A percentile compares a stretch with the other conserved stretches of the same genome.
Conservation (phyloP, 768 basidiomycete genomes). For the Pholiota molesta region DNA sequence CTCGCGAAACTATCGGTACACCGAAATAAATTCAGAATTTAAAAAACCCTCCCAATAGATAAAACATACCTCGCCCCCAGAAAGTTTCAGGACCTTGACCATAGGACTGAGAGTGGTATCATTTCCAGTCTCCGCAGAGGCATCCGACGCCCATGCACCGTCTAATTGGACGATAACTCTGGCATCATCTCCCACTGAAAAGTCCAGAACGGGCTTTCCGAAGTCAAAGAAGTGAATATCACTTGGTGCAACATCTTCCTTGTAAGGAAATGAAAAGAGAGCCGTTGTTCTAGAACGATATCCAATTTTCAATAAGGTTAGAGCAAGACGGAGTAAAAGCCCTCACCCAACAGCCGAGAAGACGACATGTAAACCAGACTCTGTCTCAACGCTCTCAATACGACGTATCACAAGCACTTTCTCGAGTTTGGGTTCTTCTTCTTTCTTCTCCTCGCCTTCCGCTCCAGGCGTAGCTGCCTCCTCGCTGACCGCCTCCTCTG, state of each 20-base stretch:
- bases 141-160: slow-evolving; percentile 35
- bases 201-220: slow-evolving; percentile 61
- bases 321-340: neutral
- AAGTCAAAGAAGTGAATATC: slow-evolving; percentile 50
- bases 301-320: neutral
- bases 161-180: slow-evolving; percentile 55
- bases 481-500: slow-evolving; percentile 13
- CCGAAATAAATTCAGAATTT: neutral
- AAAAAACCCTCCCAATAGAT: neutral
- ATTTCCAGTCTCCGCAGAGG: neutral
- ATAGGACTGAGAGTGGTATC: slow-evolving; percentile 2
- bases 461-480: slow-evolving; percentile 12
- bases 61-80: slow-evolving; percentile 41
- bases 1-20: slow-evolving; percentile 39
- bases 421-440: slow-evolving; percentile 27
- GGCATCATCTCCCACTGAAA: slow-evolving; percentile 41
- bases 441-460: slow-evolving; percentile 11
- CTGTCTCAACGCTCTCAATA: slow-evolving; percentile 50
- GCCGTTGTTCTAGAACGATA: slow-evolving; percentile 62
- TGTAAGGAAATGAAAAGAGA: slow-evolving; percentile 52
- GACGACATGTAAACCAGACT: slow-evolving; percentile 44
- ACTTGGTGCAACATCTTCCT: slow-evolving; percentile 21
- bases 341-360: slow-evolving; percentile 79
- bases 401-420: slow-evolving; percentile 59
- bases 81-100: slow-evolving; percentile 36